These are phyloP conservation scores for Hypoxylon sp. DNA, from an alignment of 2,329 filamentous ascomycete genomes.

Conservation along the genomic window DNA sequence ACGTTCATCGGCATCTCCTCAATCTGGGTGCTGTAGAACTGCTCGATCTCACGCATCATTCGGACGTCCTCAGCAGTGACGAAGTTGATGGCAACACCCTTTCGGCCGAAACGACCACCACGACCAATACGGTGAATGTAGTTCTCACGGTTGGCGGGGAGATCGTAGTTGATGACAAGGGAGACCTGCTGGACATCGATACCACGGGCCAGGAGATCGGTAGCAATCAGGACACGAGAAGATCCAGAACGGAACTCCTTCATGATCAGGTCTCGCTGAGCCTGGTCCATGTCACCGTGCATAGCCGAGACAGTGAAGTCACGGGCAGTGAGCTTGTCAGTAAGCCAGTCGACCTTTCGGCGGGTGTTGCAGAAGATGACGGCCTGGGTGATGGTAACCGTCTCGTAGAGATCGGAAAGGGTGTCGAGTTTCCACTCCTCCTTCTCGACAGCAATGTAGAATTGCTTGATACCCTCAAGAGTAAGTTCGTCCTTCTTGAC, in stretches of 20 bases:
- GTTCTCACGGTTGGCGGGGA: conserved; percentile 99
- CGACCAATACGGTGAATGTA: conserved; percentile 99
- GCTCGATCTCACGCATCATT: conserved; percentile 99
- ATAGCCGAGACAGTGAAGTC: conserved; percentile 99
- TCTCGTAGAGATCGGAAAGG: conserved; percentile 98
- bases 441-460: conserved; percentile 99
- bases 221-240: conserved; percentile 98
- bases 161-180: conserved; percentile 99
- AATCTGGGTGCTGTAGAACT: conserved; percentile 99
- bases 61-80: conserved; percentile 98
- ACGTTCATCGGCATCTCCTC: conserved; percentile 99
- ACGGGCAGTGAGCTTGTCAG: conserved; percentile 97
- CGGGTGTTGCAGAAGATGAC: conserved; percentile 99
- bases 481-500: conserved; percentile 99
- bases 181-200: conserved; percentile 99
- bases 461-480: conserved; percentile 99
- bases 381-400: conserved; percentile 98
- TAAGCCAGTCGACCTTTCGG: conserved; percentile 99
- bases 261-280: conserved; percentile 99
- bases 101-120: conserved; percentile 99
- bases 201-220: conserved; percentile 97
- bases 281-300: conserved; percentile 99
- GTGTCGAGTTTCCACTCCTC: conserved; percentile 99
- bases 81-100: conserved; percentile 99
- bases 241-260: conserved; percentile 99